Evolutionary conservation across 305 asterid genomes (phyloP).

Genomic region (Fraxinus sp.): DNA sequence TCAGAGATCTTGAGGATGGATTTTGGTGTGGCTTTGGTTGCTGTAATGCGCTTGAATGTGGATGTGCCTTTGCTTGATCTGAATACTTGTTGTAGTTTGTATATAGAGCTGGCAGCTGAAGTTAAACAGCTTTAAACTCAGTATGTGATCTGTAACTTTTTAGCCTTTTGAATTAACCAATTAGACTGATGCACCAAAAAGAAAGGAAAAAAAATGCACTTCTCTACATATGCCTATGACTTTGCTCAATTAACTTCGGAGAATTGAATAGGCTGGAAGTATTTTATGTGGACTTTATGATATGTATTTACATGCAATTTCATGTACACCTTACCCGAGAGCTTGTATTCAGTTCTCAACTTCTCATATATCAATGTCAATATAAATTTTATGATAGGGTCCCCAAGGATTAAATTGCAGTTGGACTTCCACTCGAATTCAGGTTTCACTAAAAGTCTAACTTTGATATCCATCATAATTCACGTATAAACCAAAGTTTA

Average conservation of each 20-base stretch:
- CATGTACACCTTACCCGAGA: background rate
- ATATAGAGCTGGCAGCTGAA: constrained; percentile 15
- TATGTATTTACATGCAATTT: background rate
- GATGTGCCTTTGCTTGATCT: constrained; percentile 19
- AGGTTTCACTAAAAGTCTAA: background rate
- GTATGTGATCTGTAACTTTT: background rate
- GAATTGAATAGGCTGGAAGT: background rate
- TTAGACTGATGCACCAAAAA: background rate
- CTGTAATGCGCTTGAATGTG: constrained; percentile 17
- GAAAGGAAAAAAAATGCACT: constrained; percentile 5
- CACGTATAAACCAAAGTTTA: background rate
- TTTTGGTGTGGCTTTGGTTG: constrained; percentile 9
- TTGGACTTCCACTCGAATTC: background rate
- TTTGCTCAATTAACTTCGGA: background rate
- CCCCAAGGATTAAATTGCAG: background rate
- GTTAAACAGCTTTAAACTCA: constrained; percentile 15
- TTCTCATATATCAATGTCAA: background rate
- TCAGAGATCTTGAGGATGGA: background rate
- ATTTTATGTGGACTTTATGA: background rate
- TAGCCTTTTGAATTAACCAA: background rate
- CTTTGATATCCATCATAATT: background rate
- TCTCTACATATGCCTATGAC: background rate
- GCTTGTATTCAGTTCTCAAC: background rate
- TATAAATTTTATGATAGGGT: background rate
- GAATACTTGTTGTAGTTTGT: constrained; percentile 12